Conservation (phyloP, 1,139 yeast species). For the Yamadazyma aaseri region DNA sequence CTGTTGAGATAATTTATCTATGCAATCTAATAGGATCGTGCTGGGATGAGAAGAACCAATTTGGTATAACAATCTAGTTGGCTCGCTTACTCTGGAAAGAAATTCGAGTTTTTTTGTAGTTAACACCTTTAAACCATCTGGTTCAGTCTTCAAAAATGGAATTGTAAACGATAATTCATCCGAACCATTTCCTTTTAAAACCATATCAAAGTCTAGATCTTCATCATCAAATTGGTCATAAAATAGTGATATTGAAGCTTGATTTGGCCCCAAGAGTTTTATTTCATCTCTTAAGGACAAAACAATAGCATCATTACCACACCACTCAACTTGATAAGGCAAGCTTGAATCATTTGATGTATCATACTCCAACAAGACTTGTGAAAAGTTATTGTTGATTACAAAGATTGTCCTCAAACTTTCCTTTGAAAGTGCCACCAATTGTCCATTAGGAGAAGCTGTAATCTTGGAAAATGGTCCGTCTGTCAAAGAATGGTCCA, state of each 20-base stretch:
- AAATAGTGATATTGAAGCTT: conserved; percentile 51
- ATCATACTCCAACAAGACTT: conserved; percentile 53
- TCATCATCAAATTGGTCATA: conserved; percentile 37
- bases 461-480: conserved; percentile 58
- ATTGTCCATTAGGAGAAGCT: conserved; percentile 60
- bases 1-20: conserved; percentile 66
- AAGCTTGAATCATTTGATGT: conserved; percentile 34
- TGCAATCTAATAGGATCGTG: conserved; percentile 78
- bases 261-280: conserved; percentile 70
- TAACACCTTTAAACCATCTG: conserved; percentile 71
- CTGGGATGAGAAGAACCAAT: conserved; percentile 85
- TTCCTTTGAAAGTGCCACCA: conserved; percentile 56
- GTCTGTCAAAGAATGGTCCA: conserved; percentile 44
- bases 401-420: conserved; percentile 49
- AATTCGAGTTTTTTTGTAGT: conserved; percentile 61
- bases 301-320: conserved; percentile 81
- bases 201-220: conserved; percentile 33
- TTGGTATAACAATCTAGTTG: conserved; percentile 63
- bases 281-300: conserved; percentile 62
- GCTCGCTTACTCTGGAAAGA: conserved; percentile 60
- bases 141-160: conserved; percentile 48
- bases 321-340: conserved; percentile 64
- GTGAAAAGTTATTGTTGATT: conserved; percentile 49
- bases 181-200: conserved; percentile 21
- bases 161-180: conserved; percentile 31